Base-by-base conservation (phyloP, 305 asterid genomes). In the Rubia peregrina region DNA sequence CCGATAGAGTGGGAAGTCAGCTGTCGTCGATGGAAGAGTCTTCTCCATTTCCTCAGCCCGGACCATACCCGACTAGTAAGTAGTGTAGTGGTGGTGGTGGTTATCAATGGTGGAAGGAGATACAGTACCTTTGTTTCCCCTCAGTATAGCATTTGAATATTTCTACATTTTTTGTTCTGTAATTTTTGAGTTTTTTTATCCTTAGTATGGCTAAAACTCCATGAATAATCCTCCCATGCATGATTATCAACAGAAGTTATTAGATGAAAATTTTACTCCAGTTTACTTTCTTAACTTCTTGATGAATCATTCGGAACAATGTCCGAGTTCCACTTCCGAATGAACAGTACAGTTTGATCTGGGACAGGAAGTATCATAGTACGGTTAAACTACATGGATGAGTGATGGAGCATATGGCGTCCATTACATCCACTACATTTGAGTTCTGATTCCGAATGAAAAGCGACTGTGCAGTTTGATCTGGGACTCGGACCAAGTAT, bases 101-200 rank as follows among this genome's bases (percentile, higher is more conserved):
- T 14, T 30, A 17, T 69, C 22, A 70, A 56, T 14, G 56, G 65
- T 57, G 57, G 57, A 33, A 70, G 64, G 38, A 70, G 66, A 49
- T 19, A 19, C 62, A 4, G 17, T 7, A 12, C 6, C 21, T 40
- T 11, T 21, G 41, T 70, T 56, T 41, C 73, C 59, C 67, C 30
- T 70, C 67, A 41, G 67, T 70, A 59, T 70, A 57, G 73, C 33
- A 16, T 30, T 59, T 59, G 30, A 65, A 41, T 13, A 65, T 41
- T 38, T 8, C 56, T 22, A 40, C 67, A 57, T 22, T 48, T 30
- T 41, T 69, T 61, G 49, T 61, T 24, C 43, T 36, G 67, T 56
- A 9, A 56, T 55, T 69, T 13, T 69, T 38, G 41, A 56, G 67
- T 70, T 26, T 36, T 24, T 40, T 69, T 33, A 49, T 57, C n/a